phyloP scores from a whole-genome alignment of 2,329 filamentous ascomycete species.

The Aureobasidium sp. region DNA sequence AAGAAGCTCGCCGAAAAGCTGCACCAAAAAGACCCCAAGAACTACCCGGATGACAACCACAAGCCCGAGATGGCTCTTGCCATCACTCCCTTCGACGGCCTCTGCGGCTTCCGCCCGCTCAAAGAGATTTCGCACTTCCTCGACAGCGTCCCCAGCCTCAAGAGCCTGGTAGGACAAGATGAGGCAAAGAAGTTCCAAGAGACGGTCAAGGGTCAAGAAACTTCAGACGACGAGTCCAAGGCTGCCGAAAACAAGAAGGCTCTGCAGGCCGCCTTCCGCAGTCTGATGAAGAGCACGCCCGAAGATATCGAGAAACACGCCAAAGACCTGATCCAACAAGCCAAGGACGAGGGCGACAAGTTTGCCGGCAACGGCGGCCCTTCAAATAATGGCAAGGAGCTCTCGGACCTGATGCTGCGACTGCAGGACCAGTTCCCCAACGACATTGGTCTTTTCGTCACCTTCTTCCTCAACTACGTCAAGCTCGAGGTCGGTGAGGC shows the following conservation, averaged over 20 bases:
- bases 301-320: slow-evolving; percentile 59
- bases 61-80: slow-evolving; percentile 99
- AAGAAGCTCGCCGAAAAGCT: slow-evolving; percentile 78
- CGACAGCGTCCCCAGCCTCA: slow-evolving; percentile 50
- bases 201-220: slow-evolving; percentile 47
- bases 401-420: slow-evolving; percentile 69
- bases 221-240: slow-evolving; percentile 39
- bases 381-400: slow-evolving; percentile 60
- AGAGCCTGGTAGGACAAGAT: slow-evolving; percentile 43
- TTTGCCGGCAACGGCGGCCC: slow-evolving; percentile 69
- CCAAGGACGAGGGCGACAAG: slow-evolving; percentile 58
- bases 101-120: slow-evolving; percentile 90
- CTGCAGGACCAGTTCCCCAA: slow-evolving; percentile 77
- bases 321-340: slow-evolving; percentile 63
- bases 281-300: slow-evolving; percentile 70
- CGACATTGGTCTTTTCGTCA: slow-evolving; percentile 88
- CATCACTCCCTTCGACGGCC: slow-evolving; percentile 88
- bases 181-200: slow-evolving; percentile 40
- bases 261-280: slow-evolving; percentile 66
- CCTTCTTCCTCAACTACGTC: slow-evolving; percentile 97
- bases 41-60: slow-evolving; percentile 99
- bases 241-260: slow-evolving; percentile 63
- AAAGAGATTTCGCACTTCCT: slow-evolving; percentile 83
- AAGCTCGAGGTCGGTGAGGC: slow-evolving; percentile 82
- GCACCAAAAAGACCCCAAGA: slow-evolving; percentile 77